phyloP scores from a whole-genome alignment of 139 green algal genomes.

The Mesotaenium endlicherianum region DNA sequence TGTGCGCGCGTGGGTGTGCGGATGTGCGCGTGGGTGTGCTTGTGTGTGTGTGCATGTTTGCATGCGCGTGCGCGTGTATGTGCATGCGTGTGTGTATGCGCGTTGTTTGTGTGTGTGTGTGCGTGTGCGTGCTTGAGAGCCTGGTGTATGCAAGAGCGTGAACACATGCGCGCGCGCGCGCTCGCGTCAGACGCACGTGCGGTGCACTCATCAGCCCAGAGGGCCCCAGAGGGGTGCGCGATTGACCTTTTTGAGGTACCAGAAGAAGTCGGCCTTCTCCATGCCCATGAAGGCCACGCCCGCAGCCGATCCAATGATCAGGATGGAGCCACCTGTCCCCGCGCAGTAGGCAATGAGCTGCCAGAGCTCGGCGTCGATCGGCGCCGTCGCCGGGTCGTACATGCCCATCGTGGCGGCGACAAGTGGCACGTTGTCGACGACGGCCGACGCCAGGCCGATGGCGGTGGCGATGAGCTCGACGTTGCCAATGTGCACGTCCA shows the following conservation, averaged over 20 bases:
- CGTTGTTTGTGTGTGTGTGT: too few relatives aligned
- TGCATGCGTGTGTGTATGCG: too few relatives aligned
- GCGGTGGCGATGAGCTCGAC: slow-evolving; percentile 58
- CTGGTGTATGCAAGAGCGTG: too few relatives aligned
- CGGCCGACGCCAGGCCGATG: slow-evolving; percentile 66
- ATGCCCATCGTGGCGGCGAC: slow-evolving; percentile 77
- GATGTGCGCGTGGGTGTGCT: too few relatives aligned
- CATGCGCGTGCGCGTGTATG: too few relatives aligned
- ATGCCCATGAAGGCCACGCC: slow-evolving; percentile 77
- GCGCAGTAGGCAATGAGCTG: slow-evolving; percentile 73
- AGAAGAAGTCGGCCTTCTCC: slow-evolving; percentile 68
- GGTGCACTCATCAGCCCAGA: too few relatives aligned
- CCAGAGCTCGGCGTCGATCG: slow-evolving; percentile 59
- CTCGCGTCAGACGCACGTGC: too few relatives aligned
- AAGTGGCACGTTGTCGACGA: slow-evolving; percentile 78
- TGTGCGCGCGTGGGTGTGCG: too few relatives aligned
- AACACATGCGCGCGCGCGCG: too few relatives aligned
- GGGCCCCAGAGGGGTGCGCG: too few relatives aligned
- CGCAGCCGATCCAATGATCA: slow-evolving; percentile 71
- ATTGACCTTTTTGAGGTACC: slow-evolving; percentile 66
- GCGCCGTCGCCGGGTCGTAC: slow-evolving; percentile 57
- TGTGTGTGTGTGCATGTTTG: too few relatives aligned
- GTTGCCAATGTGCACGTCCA: slow-evolving; percentile 56
- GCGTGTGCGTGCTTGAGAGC: too few relatives aligned
- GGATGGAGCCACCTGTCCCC: slow-evolving; percentile 70